Evolutionary conservation across 352 stramenopile species (phyloP).

Genomic region (Thalassiosira mediterranea): DNA sequence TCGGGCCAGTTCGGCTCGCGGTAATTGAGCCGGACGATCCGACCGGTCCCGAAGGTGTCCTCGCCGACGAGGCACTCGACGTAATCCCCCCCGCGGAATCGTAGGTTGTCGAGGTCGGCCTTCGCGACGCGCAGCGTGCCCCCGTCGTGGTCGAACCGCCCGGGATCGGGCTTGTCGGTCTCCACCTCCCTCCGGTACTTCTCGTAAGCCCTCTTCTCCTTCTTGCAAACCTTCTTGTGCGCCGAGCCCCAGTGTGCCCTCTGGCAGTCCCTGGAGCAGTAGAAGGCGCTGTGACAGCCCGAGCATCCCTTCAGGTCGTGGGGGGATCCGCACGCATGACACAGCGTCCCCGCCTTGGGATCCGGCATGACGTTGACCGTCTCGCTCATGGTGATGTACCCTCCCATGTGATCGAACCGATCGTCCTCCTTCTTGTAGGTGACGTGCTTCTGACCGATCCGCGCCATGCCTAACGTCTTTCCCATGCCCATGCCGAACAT

Average conservation of each 20-base stretch:
- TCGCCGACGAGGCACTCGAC: slow-evolving; percentile 38
- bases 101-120: slow-evolving; percentile 22
- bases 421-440: slow-evolving; percentile 31
- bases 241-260: slow-evolving; percentile 29
- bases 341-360: slow-evolving; percentile 23
- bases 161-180: slow-evolving; percentile 21
- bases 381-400: slow-evolving; percentile 6
- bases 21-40: slow-evolving; percentile 32
- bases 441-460: slow-evolving; percentile 27
- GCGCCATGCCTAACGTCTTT: neutral
- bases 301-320: slow-evolving; percentile 45
- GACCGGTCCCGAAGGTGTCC: slow-evolving; percentile 25
- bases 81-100: slow-evolving; percentile 23
- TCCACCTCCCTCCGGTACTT: slow-evolving; percentile 32
- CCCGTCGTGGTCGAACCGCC: slow-evolving; percentile 27
- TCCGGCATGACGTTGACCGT: slow-evolving; percentile 46
- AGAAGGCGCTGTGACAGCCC: slow-evolving; percentile 42
- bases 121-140: slow-evolving; percentile 2
- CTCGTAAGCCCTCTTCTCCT: slow-evolving; percentile 32
- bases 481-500: no score
- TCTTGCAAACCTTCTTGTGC: slow-evolving; percentile 53
- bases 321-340: slow-evolving; percentile 30
- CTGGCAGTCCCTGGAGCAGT: slow-evolving; percentile 57
- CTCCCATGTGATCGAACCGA: slow-evolving; percentile 26
- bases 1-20: slow-evolving; percentile 15